These are phyloP conservation scores for Ustilago cynodontis DNA, from an alignment of 1,284 basidiomycete species.

Conservation along the genomic window DNA sequence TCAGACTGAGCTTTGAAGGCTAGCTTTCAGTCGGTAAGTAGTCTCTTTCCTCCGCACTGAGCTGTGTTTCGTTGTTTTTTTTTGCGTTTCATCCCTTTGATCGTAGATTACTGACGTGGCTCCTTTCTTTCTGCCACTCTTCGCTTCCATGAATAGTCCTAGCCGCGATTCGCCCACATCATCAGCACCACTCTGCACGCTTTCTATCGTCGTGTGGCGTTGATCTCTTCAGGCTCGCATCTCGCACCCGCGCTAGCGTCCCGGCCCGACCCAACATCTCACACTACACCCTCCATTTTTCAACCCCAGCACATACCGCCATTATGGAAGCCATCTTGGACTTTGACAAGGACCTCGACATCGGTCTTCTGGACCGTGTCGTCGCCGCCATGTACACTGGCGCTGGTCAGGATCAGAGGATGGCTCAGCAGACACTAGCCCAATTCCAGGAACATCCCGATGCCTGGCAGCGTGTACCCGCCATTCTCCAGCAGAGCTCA, in stretches of 20 bases:
- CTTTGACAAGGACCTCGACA: conserved; percentile 67
- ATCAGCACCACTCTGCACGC: conserved; percentile 16
- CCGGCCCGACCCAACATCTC: background rate
- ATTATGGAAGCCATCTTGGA: conserved; percentile 66
- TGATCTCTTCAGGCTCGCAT: background rate
- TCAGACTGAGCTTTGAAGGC: background rate
- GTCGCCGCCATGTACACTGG: conserved; percentile 67
- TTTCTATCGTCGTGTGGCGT: conserved; percentile 6
- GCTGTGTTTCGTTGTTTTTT: background rate
- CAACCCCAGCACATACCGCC: background rate
- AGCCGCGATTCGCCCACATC: background rate
- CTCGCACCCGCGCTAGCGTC: background rate
- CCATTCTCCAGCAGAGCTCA: conserved; percentile 86
- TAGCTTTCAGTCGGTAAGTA: background rate
- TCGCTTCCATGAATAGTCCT: background rate
- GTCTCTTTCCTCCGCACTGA: background rate
- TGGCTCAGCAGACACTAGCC: conserved; percentile 66
- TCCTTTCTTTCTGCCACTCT: background rate
- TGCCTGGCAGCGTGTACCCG: conserved; percentile 96
- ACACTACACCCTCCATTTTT: background rate
- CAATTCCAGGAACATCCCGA: conserved; percentile 98
- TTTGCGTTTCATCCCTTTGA: background rate
- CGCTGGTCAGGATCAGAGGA: conserved; percentile 61
- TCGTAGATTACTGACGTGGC: background rate
- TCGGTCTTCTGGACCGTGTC: conserved; percentile 67